Conservation (phyloP, 108 stramenopile genomes). For the Skeletonema tropicum region DNA sequence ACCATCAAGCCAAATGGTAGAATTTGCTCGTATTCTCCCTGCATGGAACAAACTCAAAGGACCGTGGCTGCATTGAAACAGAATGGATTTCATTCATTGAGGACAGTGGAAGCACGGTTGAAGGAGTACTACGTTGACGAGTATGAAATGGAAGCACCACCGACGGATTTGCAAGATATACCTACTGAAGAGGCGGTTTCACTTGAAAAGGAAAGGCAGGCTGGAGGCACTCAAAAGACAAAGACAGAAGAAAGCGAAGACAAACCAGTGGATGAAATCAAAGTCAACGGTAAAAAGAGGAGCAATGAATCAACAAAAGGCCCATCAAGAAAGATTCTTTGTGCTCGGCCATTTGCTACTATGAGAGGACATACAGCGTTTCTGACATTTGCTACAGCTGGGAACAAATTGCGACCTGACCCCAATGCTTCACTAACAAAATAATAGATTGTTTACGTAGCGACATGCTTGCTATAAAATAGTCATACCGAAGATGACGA, state of each 20-base stretch:
- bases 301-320: not conserved
- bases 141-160: slow-evolving; percentile 58
- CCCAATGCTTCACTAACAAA: slow-evolving; percentile 28
- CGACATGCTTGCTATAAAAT: no score
- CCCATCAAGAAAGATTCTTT: slow-evolving; percentile 51
- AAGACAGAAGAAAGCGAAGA: slow-evolving; percentile 20
- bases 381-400: slow-evolving; percentile 92
- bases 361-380: slow-evolving; percentile 98
- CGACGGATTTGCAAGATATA: slow-evolving; percentile 52
- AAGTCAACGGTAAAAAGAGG: slow-evolving; percentile 24
- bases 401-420: slow-evolving; percentile 55
- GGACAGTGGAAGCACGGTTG: slow-evolving; percentile 88
- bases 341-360: slow-evolving; percentile 73
- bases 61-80: slow-evolving; percentile 60
- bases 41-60: slow-evolving; percentile 94
- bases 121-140: slow-evolving; percentile 84
- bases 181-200: slow-evolving; percentile 28
- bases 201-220: slow-evolving; percentile 31
- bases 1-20: slow-evolving; percentile 72
- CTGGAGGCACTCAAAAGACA: slow-evolving; percentile 18
- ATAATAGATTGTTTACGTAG: not conserved
- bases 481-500: not conserved
- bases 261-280: not conserved
- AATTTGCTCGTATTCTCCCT: slow-evolving; percentile 91
- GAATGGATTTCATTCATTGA: slow-evolving; percentile 79